Conservation (phyloP, 305 asterid genomes). For the Fraxinus baroniana region DNA sequence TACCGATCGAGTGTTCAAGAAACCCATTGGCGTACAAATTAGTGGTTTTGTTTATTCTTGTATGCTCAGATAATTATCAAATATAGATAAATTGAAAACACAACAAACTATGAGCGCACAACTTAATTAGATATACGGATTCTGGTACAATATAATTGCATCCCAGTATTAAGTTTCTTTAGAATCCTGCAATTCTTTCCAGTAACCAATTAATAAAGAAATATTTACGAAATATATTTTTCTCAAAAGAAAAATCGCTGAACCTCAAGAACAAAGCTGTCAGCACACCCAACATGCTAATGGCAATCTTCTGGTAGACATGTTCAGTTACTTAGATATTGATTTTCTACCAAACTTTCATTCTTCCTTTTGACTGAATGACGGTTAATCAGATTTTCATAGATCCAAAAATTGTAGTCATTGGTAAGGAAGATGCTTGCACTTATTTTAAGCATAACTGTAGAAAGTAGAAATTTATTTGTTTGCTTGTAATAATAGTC, state of each 20-base stretch:
- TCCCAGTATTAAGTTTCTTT: background rate
- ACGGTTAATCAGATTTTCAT: conserved; percentile 4
- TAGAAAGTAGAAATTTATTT: background rate
- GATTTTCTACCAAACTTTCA: background rate
- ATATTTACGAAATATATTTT: background rate
- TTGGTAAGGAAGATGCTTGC: background rate
- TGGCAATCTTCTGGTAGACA: conserved; percentile 1
- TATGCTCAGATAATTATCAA: conserved; percentile 10
- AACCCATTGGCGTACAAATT: background rate
- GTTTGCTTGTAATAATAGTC: background rate
- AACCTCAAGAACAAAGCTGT: conserved; percentile 3
- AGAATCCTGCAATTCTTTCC: background rate
- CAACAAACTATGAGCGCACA: conserved; percentile 2
- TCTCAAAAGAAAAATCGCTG: background rate
- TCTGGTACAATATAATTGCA: conserved; percentile 3
- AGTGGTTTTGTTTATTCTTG: background rate
- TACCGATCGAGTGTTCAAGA: background rate
- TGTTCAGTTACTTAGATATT: conserved; percentile 11
- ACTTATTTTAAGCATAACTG: background rate
- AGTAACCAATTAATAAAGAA: background rate
- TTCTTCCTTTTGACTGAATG: background rate
- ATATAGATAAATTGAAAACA: conserved; percentile 6
- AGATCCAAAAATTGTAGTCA: background rate
- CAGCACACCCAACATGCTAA: conserved; percentile 11
- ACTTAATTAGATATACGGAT: conserved; percentile 3